A percentile compares a stretch with the other conserved stretches of the same genome.
phyloP scores from a whole-genome alignment of 1,284 basidiomycete genomes.

The Apiotrichum domesticum region DNA sequence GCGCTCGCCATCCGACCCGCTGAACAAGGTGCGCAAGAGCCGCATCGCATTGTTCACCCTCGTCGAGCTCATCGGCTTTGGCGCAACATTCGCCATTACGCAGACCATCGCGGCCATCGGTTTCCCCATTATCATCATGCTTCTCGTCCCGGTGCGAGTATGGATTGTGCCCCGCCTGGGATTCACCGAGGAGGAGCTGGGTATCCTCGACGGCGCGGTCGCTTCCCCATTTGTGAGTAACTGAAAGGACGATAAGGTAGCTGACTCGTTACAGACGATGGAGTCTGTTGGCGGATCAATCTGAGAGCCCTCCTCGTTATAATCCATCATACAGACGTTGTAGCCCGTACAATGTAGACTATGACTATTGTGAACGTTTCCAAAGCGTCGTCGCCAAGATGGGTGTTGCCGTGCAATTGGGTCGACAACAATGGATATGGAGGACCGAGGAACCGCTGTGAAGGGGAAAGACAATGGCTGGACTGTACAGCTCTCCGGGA shows the following conservation, averaged over 20 bases:
- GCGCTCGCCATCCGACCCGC: constrained; percentile 61
- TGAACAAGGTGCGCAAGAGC: constrained; percentile 66
- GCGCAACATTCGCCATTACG: constrained; percentile 82
- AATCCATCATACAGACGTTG: too few relatives aligned
- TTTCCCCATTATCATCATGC: constrained; percentile 83
- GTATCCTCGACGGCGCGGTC: constrained; percentile 78
- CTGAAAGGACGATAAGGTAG: background rate
- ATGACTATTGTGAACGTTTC: too few relatives aligned
- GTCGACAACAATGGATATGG: too few relatives aligned
- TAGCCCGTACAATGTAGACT: too few relatives aligned
- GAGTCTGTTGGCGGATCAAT: constrained; percentile 50
- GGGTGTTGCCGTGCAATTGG: too few relatives aligned
- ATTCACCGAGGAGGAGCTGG: constrained; percentile 74
- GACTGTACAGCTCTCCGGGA: too few relatives aligned
- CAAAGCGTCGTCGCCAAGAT: too few relatives aligned
- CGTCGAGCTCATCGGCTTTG: constrained; percentile 80
- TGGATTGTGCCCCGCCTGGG: constrained; percentile 67
- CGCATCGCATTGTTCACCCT: constrained; percentile 70
- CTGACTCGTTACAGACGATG: constrained; percentile 46
- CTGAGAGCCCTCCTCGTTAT: background rate
- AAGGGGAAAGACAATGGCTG: too few relatives aligned
- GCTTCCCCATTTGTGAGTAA: constrained; percentile 61
- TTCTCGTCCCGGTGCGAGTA: constrained; percentile 76
- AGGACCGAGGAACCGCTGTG: too few relatives aligned
- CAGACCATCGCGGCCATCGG: constrained; percentile 88